Percentiles rank a stretch among this genome's conserved stretches.
Evolutionary conservation across 805 yeast genomes (phyloP).

Genomic region (Cyberlindnera maritima): DNA sequence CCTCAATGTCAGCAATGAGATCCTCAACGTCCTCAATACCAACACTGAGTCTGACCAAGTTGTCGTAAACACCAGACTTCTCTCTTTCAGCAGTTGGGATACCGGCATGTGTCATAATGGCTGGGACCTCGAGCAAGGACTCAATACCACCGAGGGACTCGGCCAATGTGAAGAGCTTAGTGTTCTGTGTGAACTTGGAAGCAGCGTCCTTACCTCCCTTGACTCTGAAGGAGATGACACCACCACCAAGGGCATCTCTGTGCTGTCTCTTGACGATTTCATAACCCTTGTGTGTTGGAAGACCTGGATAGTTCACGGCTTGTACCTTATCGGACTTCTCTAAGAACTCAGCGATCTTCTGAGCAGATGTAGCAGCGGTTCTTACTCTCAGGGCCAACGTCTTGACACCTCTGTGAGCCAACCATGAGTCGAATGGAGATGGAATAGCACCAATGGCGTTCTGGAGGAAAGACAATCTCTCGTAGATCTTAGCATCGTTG

Average conservation of each 20-base stretch:
- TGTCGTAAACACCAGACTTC: conserved; percentile 76
- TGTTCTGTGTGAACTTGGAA: conserved; percentile 64
- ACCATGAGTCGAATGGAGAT: conserved; percentile 89
- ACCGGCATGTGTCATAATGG: conserved; percentile 91
- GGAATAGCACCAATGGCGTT: conserved; percentile 89
- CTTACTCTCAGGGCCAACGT: conserved; percentile 78
- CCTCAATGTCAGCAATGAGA: conserved; percentile 64
- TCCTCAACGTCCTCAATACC: conserved; percentile 87
- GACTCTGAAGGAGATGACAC: conserved; percentile 86
- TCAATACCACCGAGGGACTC: conserved; percentile 92
- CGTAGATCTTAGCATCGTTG: conserved; percentile 57
- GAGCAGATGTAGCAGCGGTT: conserved; percentile 66
- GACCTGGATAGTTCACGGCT: conserved; percentile 82
- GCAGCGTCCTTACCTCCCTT: conserved; percentile 81
- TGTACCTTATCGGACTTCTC: conserved; percentile 47
- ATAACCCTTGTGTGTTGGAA: conserved; percentile 60
- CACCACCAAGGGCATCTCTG: conserved; percentile 85
- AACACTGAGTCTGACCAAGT: conserved; percentile 76
- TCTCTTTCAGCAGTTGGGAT: conserved; percentile 78
- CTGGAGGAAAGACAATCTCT: conserved; percentile 71
- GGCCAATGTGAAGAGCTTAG: conserved; percentile 79
- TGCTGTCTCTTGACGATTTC: conserved; percentile 71
- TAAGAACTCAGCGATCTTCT: conserved; percentile 65
- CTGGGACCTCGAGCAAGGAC: conserved; percentile 83
- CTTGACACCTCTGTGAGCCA: conserved; percentile 89